Conservation (phyloP, 352 stramenopile genomes). For the Globisporangium polare region DNA sequence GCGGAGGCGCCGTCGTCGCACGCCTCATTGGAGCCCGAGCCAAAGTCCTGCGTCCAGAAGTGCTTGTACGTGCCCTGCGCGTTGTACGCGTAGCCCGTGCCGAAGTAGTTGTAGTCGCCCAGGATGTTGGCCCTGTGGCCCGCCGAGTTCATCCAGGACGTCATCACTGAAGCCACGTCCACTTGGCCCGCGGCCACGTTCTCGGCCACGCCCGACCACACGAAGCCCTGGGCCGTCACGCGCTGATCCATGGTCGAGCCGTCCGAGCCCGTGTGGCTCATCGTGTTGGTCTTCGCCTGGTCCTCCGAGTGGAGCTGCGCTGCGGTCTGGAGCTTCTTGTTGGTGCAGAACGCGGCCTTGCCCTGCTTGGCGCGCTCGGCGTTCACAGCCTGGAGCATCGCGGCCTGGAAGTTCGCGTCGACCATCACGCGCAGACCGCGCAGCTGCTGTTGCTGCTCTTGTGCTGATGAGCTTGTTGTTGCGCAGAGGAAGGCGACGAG, state of each 20-base stretch:
- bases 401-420: constrained; percentile 11
- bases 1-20: constrained; percentile 1
- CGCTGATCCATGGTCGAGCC: constrained; percentile 18
- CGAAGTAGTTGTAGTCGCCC: constrained; percentile 28
- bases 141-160: constrained; percentile 18
- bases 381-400: constrained; percentile 23
- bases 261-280: constrained; percentile 29
- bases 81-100: constrained; percentile 48
- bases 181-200: constrained; percentile 23
- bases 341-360: constrained; percentile 16
- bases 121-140: constrained; percentile 23
- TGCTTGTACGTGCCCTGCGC: constrained; percentile 24
- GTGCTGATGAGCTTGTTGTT: neutral
- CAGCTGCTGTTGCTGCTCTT: constrained; percentile 1
- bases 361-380: constrained; percentile 14
- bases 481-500: constrained; percentile 4
- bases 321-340: constrained; percentile 30
- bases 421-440: constrained; percentile 5
- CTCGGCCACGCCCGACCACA: constrained; percentile 17
- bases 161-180: constrained; percentile 16
- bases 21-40: constrained; percentile 22
- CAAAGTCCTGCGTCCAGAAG: constrained; percentile 69
- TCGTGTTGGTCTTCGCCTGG: constrained; percentile 24
- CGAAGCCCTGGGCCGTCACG: constrained; percentile 21
- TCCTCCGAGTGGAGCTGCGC: constrained; percentile 30